phyloP scores from a whole-genome alignment of 2,329 filamentous ascomycete species.

The Talaromyces funiculosus region DNA sequence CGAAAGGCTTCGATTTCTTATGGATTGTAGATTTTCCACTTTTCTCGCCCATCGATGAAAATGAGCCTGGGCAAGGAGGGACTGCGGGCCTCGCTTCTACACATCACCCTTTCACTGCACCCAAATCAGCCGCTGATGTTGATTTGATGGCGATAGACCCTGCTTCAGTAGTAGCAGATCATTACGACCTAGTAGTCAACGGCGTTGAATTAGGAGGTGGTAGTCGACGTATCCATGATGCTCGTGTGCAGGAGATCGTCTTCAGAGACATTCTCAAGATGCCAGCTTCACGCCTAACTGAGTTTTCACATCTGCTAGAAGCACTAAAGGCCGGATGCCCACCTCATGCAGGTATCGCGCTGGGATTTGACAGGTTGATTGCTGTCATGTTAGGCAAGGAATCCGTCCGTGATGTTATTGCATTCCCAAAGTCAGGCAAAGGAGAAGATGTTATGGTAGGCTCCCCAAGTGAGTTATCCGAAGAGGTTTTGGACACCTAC shows the following conservation, averaged over 20 bases:
- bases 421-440: conserved; percentile 89
- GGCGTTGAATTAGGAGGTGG: conserved; percentile 92
- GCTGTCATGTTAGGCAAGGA: conserved; percentile 71
- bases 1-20: conserved; percentile 58
- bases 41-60: conserved; percentile 66
- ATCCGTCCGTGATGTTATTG: conserved; percentile 87
- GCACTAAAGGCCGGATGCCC: conserved; percentile 82
- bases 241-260: conserved; percentile 75
- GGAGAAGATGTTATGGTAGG: conserved; percentile 81
- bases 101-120: conserved; percentile 94
- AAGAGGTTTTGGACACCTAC: conserved; percentile 56
- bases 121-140: conserved; percentile 65
- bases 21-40: conserved; percentile 92
- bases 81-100: conserved; percentile 74
- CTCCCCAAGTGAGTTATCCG: conserved; percentile 64
- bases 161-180: conserved; percentile 68
- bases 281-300: conserved; percentile 62
- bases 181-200: conserved; percentile 95
- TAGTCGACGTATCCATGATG: conserved; percentile 83
- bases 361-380: conserved; percentile 84
- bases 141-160: conserved; percentile 69
- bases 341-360: conserved; percentile 86
- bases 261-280: conserved; percentile 80
- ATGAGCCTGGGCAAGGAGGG: conserved; percentile 74
- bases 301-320: conserved; percentile 79